Base-by-base conservation (phyloP, 2,329 filamentous ascomycete species). In the Ophiocordyceps polyrhachis-furcata region DNA sequence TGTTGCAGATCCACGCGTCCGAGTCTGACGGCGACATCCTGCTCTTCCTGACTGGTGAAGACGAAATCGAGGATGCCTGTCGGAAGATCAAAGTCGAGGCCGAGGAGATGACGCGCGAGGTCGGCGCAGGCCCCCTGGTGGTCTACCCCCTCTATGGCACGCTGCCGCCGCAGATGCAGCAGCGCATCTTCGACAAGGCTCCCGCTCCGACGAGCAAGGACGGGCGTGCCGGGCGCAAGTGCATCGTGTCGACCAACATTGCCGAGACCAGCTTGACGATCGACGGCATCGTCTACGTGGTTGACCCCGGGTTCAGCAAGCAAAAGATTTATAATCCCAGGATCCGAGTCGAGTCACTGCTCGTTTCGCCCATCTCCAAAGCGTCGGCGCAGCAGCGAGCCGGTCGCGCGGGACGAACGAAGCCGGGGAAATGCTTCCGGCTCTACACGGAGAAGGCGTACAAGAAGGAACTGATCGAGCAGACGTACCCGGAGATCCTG, bases 311-410 rank as follows among this genome's bases (percentile, higher is more conserved):
- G 32, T 98, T 98, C 69, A 94, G 87, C 67, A 98, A 98, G 68
- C 91, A 98, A 58, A 98, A 96, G 65, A 91, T 96, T 50, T 98
- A 96, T 70, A 96, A 98, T 62, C 89, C 91, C 20, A 80, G 91
- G 49, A 93, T 94, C 54, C 80, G 91, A 62, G 88, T 98, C 51
- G 91, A 98, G 65, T 96, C 91, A 1, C 73, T 98, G 8, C 71
- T 98, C n/a, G 89, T 98, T 5, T 95, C 91, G 3, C 88, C 91
- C 20, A 96, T 98, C 53, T 96, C 88, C 47, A 96, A 95, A 62
- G 91, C 91, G 21, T 96, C 91, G 1, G 91, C 93, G 11, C 86
- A 95, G 61, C 91, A 98, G 66, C 76, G 93, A 61, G 93, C 93
- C 50, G 93, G 93, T 82, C 89, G 91, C 86, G 91, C 91, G 14